Percentiles rank a stretch among this genome's conserved stretches.
phyloP scores from a whole-genome alignment of 768 basidiomycete genomes.

The Macrolepiota albuminosa region DNA sequence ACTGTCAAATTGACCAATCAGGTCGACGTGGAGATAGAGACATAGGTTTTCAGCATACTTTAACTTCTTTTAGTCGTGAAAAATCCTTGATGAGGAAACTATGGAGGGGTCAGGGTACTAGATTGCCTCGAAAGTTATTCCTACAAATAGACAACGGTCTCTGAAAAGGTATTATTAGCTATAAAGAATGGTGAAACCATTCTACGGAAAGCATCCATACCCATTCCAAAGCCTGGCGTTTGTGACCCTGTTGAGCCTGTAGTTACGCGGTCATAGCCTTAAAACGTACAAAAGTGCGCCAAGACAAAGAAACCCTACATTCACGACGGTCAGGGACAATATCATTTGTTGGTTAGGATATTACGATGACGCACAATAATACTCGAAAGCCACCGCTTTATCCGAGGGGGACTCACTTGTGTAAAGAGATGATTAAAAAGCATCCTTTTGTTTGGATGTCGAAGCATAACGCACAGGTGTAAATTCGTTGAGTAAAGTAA shows the following conservation, averaged over 20 bases:
- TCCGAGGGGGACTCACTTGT: constrained; percentile 30
- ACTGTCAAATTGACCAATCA: constrained; percentile 17
- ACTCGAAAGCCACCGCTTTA: constrained; percentile 32
- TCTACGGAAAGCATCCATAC: constrained; percentile 17
- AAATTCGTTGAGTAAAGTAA: constrained; percentile 37
- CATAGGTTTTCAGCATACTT: constrained; percentile 20
- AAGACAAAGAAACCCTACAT: constrained; percentile 27
- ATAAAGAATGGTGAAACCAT: not conserved
- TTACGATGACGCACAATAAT: constrained; percentile 24
- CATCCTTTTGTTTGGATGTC: not conserved
- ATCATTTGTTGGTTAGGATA: not conserved
- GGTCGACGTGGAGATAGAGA: not conserved
- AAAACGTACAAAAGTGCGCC: constrained; percentile 34
- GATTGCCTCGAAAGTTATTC: constrained; percentile 4
- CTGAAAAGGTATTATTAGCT: constrained; percentile 16
- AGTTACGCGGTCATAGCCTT: not conserved
- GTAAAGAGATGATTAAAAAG: not conserved
- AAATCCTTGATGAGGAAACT: constrained; percentile 38
- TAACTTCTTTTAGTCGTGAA: constrained; percentile 26
- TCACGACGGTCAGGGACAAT: not conserved
- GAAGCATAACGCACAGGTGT: constrained; percentile 25
- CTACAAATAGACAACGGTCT: constrained; percentile 34
- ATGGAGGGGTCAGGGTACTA: not conserved
- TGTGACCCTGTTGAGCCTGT: not conserved
- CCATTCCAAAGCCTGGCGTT: constrained; percentile 34